Evolutionary conservation across 768 basidiomycete species (phyloP).

Genomic region (Calocybe cyanea): DNA sequence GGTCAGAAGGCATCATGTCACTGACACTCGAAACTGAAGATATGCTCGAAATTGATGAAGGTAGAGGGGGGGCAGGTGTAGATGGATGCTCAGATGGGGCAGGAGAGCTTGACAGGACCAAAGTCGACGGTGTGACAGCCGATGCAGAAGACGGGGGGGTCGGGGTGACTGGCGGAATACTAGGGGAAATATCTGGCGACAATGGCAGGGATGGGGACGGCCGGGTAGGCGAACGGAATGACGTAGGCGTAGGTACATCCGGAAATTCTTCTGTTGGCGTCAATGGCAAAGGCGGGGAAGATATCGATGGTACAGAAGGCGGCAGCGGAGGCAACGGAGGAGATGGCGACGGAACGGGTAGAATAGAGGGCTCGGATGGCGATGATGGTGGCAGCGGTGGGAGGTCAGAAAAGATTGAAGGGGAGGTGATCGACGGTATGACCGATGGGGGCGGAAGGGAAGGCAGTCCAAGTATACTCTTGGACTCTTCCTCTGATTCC

Average conservation of each 20-base stretch:
- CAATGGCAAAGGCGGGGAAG: constrained; percentile 7
- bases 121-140: constrained; percentile 17
- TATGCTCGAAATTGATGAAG: constrained; percentile 19
- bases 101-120: constrained; percentile 17
- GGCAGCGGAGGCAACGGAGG: constrained; percentile 23
- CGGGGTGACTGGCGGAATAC: constrained; percentile 10
- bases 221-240: constrained; percentile 22
- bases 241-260: constrained; percentile 29
- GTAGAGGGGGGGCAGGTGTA: constrained; percentile 14
- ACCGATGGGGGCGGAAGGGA: constrained; percentile 9
- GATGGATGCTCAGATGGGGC: constrained; percentile 19
- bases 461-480: constrained; percentile 17
- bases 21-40: constrained; percentile 32
- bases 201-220: constrained; percentile 11
- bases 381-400: constrained; percentile 16
- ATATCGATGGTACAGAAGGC: constrained; percentile 17
- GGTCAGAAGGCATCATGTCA: constrained; percentile 36
- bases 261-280: constrained; percentile 22
- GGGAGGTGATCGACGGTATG: constrained; percentile 13
- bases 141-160: constrained; percentile 15
- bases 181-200: constrained; percentile 11
- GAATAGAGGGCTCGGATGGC: constrained; percentile 11
- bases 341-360: constrained; percentile 23
- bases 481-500: constrained; percentile 26
- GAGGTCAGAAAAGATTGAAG: constrained; percentile 13